phyloP scores from a whole-genome alignment of 2,329 filamentous ascomycete species.

The Ambrosiella cleistominuta region DNA sequence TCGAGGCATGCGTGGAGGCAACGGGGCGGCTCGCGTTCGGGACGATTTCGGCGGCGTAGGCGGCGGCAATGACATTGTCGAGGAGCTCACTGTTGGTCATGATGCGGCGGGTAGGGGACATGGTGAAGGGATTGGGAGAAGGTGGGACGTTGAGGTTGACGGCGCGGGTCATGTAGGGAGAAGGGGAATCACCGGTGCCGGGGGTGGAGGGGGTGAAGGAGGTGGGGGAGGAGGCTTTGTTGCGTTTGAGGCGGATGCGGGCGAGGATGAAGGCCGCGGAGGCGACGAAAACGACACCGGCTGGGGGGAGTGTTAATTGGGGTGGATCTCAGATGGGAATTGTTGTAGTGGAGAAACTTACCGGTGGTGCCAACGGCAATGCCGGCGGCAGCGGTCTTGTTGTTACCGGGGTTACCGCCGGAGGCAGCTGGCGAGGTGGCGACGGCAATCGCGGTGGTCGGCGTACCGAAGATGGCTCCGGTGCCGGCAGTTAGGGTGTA shows the following conservation, averaged over 20 bases:
- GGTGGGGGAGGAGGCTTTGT: background rate
- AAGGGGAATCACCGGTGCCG: background rate
- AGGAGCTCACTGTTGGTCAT: slow-evolving; percentile 11
- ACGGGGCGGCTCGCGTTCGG: background rate
- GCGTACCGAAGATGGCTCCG: background rate
- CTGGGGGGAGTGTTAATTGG: background rate
- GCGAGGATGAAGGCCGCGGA: slow-evolving; percentile 8
- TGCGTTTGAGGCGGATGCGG: slow-evolving; percentile 7
- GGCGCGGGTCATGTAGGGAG: background rate
- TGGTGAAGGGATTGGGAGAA: slow-evolving; percentile 4
- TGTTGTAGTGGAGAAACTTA: background rate
- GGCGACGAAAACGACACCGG: slow-evolving; percentile 11
- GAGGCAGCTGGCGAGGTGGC: background rate
- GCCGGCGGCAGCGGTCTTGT: slow-evolving; percentile 5
- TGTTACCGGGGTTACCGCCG: background rate
- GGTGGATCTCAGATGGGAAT: background rate
- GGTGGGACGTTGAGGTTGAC: background rate
- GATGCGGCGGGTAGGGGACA: background rate
- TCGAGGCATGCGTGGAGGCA: background rate
- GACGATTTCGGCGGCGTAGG: background rate
- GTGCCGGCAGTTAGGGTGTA: background rate
- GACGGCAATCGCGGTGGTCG: background rate
- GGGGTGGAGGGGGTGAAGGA: background rate
- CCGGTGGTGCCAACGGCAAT: slow-evolving; percentile 12
- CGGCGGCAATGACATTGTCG: slow-evolving; percentile 8